Evolutionary conservation across 2,329 filamentous ascomycete genomes (phyloP).

Genomic region (Xylariaceae sp.): DNA sequence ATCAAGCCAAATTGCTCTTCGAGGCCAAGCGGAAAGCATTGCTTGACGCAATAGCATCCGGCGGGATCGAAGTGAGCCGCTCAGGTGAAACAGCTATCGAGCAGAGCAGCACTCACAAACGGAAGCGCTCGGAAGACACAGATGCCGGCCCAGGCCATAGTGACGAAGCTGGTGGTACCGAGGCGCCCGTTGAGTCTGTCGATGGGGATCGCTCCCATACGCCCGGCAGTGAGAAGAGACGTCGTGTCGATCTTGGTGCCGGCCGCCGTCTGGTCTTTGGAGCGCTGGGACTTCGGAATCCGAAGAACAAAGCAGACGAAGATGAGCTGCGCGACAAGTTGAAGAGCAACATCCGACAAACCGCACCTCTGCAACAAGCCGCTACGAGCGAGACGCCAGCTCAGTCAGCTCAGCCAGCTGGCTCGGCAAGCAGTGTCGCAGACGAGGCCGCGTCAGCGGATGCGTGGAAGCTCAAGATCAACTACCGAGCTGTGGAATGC

Average conservation of each 20-base stretch:
- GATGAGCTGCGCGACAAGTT: conserved; percentile 55
- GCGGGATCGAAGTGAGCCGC: conserved; percentile 44
- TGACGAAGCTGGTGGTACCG: not conserved
- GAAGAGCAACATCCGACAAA: conserved; percentile 46
- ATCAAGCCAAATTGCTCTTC: conserved; percentile 32
- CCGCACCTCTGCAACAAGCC: conserved; percentile 31
- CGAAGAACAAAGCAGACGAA: conserved; percentile 64
- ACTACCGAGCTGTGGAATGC: conserved; percentile 78
- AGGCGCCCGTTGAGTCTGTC: no score
- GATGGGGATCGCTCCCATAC: no score
- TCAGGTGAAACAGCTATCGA: conserved; percentile 11
- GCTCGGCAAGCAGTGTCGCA: conserved; percentile 18
- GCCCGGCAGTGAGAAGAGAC: conserved; percentile 26
- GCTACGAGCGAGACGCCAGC: no score
- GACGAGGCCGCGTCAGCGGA: conserved; percentile 45
- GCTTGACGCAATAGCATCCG: conserved; percentile 44
- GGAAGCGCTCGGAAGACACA: conserved; percentile 19
- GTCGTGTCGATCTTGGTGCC: conserved; percentile 48
- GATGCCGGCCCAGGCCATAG: not conserved
- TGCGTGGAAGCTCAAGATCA: conserved; percentile 69
- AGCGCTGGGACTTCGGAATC: conserved; percentile 63
- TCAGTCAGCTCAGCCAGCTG: no score
- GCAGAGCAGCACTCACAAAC: conserved; percentile 15
- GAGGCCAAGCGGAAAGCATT: conserved; percentile 46
- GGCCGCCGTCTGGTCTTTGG: conserved; percentile 66